Percentiles rank a stretch among this genome's conserved stretches.
phyloP scores from a whole-genome alignment of 108 stramenopile species.

The Epithemia pelagica region DNA sequence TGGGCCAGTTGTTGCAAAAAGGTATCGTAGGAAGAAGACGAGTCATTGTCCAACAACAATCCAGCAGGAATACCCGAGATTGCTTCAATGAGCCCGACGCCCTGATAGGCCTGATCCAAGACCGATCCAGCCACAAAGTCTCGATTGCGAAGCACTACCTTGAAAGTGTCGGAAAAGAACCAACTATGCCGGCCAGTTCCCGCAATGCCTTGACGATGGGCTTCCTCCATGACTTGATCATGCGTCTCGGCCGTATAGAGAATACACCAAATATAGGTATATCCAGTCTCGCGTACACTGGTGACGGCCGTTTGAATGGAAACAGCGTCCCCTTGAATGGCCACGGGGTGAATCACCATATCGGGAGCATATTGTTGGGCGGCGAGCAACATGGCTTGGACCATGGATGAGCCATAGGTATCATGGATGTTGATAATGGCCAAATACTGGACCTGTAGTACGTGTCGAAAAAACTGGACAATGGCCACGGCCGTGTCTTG shows the following conservation, averaged over 20 bases:
- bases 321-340: neutral
- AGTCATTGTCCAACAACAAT: neutral
- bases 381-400: slow-evolving; percentile 23
- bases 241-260: slow-evolving; percentile 1
- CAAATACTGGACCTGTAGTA: slow-evolving; percentile 19
- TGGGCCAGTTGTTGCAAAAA: slow-evolving; percentile 6
- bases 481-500: slow-evolving; percentile 25
- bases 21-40: neutral
- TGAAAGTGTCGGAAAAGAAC: slow-evolving; percentile 37
- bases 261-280: slow-evolving; percentile 17
- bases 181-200: slow-evolving; percentile 42
- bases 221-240: slow-evolving; percentile 31
- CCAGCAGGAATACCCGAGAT: neutral
- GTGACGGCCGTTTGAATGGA: neutral
- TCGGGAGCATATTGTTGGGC: slow-evolving; percentile 26
- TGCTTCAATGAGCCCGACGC: slow-evolving; percentile 6
- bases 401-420: slow-evolving; percentile 48
- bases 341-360: slow-evolving; percentile 16
- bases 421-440: slow-evolving; percentile 47
- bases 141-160: slow-evolving; percentile 11
- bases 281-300: slow-evolving; percentile 7
- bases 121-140: slow-evolving; percentile 25
- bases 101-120: slow-evolving; percentile 29
- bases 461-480: slow-evolving; percentile 14
- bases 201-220: slow-evolving; percentile 29